Evolutionary conservation across 192 early-diverging fungal genomes (phyloP), one percentile per base, ranked within the genome.

Genomic region (Backusella australiensis): DNA sequence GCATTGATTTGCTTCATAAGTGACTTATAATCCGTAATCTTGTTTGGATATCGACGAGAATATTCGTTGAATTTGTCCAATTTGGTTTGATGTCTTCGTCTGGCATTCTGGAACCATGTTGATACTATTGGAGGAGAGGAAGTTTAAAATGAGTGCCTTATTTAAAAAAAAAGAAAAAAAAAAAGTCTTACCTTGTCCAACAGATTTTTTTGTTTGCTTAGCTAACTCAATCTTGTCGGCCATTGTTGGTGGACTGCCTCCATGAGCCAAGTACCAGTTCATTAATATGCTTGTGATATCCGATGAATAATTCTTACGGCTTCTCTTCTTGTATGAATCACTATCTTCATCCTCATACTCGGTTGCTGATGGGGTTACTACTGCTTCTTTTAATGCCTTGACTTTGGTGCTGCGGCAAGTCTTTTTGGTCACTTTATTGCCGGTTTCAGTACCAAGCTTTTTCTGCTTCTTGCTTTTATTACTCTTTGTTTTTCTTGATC

Each of bases 101-200:
- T 49, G 5, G 70, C 70, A 49, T 71, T 71, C 19, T 71, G 70
- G 39, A 71, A 71, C 70, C 69, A 71, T 44, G 69, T 71, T 32
- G 69, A 71, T 32, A 71, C 69, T 71, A 70, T 29, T 6, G 1
- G 1, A 29, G 23, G 2, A 1, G 32, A 32, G 32, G 32, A 32
- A 3, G 32, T 32, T 32, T 32, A 32, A 59, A 4, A 70, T 21
- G 11, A 41, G 36, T 68, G 6, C 34, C 15, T 39, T 3, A 11
- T 39, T 39, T 39, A 0, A 2, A 39, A 39, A 39, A 29, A 29
- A 29, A 1, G n/a, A n/a, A 70, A 41, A 34, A 71, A 71, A 23
- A 71, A 70, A 44, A 26, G 11, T 29, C 39, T 49, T 71, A 71
- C 69, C 29, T 46, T 71, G 69, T 32, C 14, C 29, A 44, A 21